These are phyloP conservation scores for Yarrowia sp. DNA, from an alignment of 805 yeast species.

Conservation along the genomic window DNA sequence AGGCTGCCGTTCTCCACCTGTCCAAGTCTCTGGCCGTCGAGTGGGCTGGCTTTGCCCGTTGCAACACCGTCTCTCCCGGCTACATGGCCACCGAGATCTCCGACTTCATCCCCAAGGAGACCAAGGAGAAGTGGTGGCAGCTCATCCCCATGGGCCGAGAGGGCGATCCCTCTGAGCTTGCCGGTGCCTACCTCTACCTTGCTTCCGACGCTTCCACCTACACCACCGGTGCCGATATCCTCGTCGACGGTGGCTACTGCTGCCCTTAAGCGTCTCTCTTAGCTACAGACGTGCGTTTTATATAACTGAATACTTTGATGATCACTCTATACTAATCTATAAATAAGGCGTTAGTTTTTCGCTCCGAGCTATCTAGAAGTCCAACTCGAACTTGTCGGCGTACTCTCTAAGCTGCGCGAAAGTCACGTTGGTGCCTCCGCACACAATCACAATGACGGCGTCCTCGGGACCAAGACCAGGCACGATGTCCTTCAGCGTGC, in stretches of 20 bases:
- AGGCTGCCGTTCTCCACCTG: slow-evolving; percentile 78
- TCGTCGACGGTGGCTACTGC: slow-evolving; percentile 9
- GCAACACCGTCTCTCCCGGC: slow-evolving; percentile 84
- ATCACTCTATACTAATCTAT: slow-evolving; percentile 9
- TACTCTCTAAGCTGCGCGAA: slow-evolving; percentile 34
- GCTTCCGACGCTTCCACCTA: slow-evolving; percentile 62
- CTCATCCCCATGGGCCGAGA: slow-evolving; percentile 70
- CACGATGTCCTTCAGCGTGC: slow-evolving; percentile 30
- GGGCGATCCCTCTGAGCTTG: slow-evolving; percentile 68
- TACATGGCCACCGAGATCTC: slow-evolving; percentile 73
- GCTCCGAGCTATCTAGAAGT: slow-evolving; percentile 18
- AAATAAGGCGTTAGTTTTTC: background rate
- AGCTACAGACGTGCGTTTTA: background rate
- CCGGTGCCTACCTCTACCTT: slow-evolving; percentile 75
- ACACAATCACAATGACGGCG: slow-evolving; percentile 54
- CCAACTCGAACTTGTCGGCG: slow-evolving; percentile 31
- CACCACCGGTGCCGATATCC: background rate
- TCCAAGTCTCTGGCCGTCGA: slow-evolving; percentile 78
- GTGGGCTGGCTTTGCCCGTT: slow-evolving; percentile 85
- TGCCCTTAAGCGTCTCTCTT: background rate
- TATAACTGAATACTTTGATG: background rate
- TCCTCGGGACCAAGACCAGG: slow-evolving; percentile 42
- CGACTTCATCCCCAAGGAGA: slow-evolving; percentile 46
- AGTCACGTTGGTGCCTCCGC: slow-evolving; percentile 50
- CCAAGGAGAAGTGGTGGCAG: slow-evolving; percentile 50